Evolutionary conservation across 2,329 filamentous ascomycete genomes (phyloP).

Genomic region (Davidsoniella eucalypti): DNA sequence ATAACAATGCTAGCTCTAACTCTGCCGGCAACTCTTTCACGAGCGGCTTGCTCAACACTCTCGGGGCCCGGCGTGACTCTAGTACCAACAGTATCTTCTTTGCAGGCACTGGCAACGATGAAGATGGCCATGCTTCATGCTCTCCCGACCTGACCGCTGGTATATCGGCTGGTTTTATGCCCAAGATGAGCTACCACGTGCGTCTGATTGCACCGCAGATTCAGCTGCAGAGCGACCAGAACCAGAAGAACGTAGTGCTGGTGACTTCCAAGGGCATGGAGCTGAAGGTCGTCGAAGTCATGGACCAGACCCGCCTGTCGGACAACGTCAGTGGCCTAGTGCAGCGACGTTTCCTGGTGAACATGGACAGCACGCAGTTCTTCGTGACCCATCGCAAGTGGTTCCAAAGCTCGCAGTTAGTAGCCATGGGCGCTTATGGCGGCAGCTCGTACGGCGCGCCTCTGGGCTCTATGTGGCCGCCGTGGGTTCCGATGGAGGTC

Average conservation of each 20-base stretch:
- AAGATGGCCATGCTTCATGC: slow-evolving; percentile 23
- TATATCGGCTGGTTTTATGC: slow-evolving; percentile 72
- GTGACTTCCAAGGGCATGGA: slow-evolving; percentile 97
- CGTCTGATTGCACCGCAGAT: slow-evolving; percentile 94
- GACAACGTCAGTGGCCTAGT: slow-evolving; percentile 92
- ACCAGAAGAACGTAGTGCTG: slow-evolving; percentile 90
- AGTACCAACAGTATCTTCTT: slow-evolving; percentile 11
- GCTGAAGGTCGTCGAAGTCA: slow-evolving; percentile 90
- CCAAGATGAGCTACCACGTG: slow-evolving; percentile 88
- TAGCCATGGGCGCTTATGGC: slow-evolving; percentile 65
- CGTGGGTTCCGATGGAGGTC: slow-evolving; percentile 95
- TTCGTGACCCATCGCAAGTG: slow-evolving; percentile 92
- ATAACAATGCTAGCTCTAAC: background rate
- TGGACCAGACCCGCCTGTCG: slow-evolving; percentile 85
- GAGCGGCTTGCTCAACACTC: background rate
- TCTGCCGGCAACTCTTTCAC: background rate
- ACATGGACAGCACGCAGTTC: slow-evolving; percentile 96
- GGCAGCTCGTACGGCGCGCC: slow-evolving; percentile 84
- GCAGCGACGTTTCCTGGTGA: slow-evolving; percentile 80
- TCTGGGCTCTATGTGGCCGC: slow-evolving; percentile 77
- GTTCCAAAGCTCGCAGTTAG: slow-evolving; percentile 56
- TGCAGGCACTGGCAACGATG: background rate
- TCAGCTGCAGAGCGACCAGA: slow-evolving; percentile 95
- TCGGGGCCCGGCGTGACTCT: slow-evolving; percentile 3
- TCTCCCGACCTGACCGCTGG: slow-evolving; percentile 45